Evolutionary conservation across 169 alveolate genomes (phyloP), one percentile per base, ranked within the genome.

Genomic region (Plasmodium gallinaceum): DNA sequence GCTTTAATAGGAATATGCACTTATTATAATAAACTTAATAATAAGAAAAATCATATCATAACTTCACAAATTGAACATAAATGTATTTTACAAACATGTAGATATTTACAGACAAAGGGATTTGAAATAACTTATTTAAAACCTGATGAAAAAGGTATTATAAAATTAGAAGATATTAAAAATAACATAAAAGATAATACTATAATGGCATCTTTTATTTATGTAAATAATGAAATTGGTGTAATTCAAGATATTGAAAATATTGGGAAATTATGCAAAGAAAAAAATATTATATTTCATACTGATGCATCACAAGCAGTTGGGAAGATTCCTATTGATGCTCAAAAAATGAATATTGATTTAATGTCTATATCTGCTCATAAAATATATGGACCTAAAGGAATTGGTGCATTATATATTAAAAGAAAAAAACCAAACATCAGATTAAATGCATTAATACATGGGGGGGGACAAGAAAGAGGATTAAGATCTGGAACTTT

Each of bases 391-490:
- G 99, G 99, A 16, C 99, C 99, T n/a, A 99, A 98, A 92, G 99
- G 99, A 12, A 95, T 98, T 18, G 99, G 99, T 18, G 99, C 99
- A 1, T 95, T 99, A 85, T 98, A 96, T 93, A 98, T 99, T 12
- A 86, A 95, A 42, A 94, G 98, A 88, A 96, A 98, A 70, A 96
- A 94, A 75, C 99, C 99, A 12, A 95, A 99, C 78, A 99, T 98
- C 8, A 93, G 99, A 64, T 94, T 99, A 73, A 95, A 94, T 60
- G 98, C 99, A 0, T 87, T 97, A 26, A 98, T 99, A 37, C 98
- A 96, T 93, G 99, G 99, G 24, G 99, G 99, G 22, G 99, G 99
- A 7, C 98, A 99, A 94, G 99, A 99, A 93, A 93, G 99, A 51
- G 99, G 99, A 45, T 78, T 98, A 88, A 93, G 99, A 83, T 97